Conservation (phyloP, 2,329 filamentous ascomycete species). For the Fusarium sulawesiense region DNA sequence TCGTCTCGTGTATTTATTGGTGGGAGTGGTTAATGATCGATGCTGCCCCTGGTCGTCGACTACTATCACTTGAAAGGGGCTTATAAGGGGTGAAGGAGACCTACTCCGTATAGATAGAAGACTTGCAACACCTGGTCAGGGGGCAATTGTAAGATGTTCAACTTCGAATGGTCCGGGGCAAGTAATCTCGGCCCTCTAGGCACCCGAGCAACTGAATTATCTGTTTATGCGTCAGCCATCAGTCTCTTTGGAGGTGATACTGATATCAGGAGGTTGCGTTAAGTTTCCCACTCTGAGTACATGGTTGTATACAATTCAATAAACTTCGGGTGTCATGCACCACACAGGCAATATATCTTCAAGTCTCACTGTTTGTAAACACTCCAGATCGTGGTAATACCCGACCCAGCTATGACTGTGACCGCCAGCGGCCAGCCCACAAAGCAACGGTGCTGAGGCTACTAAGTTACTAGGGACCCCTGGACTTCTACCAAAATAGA, state of each 20-base stretch:
- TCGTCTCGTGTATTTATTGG: constrained; percentile 38
- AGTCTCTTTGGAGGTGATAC: neutral
- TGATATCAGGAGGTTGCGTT: neutral
- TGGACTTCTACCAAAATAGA: neutral
- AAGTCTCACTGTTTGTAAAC: neutral
- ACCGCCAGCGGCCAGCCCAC: neutral
- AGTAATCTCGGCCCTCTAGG: constrained; percentile 42
- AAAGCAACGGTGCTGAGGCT: neutral
- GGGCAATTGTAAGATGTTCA: constrained; percentile 11
- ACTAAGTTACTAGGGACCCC: neutral
- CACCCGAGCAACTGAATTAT: constrained; percentile 17
- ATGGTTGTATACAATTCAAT: neutral
- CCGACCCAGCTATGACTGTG: neutral
- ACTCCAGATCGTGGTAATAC: neutral
- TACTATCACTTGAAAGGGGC: constrained; percentile 23
- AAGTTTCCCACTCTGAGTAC: neutral
- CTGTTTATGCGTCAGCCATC: constrained; percentile 11
- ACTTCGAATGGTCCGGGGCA: constrained; percentile 39
- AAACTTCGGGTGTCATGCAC: neutral
- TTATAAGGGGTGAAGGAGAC: constrained; percentile 11
- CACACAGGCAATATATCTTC: neutral
- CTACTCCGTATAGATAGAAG: neutral
- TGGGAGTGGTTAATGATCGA: constrained; percentile 30
- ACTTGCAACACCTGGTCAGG: constrained; percentile 21
- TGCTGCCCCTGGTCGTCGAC: constrained; percentile 26